Evolutionary conservation across 805 yeast species (phyloP).

Genomic region (Nakazawaea peltata): DNA sequence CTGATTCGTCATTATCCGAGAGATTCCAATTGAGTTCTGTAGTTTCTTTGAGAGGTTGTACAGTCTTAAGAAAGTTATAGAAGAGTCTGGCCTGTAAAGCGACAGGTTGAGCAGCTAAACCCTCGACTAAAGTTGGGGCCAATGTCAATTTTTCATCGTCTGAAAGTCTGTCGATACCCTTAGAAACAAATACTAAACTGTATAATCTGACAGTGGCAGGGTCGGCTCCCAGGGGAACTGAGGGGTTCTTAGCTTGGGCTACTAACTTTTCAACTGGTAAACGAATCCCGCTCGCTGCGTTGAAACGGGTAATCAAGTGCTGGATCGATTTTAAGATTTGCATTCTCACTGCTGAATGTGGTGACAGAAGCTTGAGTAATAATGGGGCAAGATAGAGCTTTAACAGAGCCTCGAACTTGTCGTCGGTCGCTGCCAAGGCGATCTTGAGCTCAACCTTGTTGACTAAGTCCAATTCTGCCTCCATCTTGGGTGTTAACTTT

Average conservation of each 20-base stretch:
- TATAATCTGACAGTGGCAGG: slow-evolving; percentile 48
- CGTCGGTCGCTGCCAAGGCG: slow-evolving; percentile 65
- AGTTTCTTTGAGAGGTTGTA: slow-evolving; percentile 31
- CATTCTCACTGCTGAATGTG: slow-evolving; percentile 54
- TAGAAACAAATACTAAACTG: slow-evolving; percentile 57
- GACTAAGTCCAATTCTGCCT: slow-evolving; percentile 50
- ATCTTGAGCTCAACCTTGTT: slow-evolving; percentile 77
- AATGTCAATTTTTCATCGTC: slow-evolving; percentile 28
- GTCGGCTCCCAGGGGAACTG: slow-evolving; percentile 32
- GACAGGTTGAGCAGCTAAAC: slow-evolving; percentile 31
- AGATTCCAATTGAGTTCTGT: slow-evolving; percentile 6
- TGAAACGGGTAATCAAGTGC: slow-evolving; percentile 59
- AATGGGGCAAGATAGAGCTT: slow-evolving; percentile 67
- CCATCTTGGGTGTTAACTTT: slow-evolving; percentile 11
- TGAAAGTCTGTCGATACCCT: slow-evolving; percentile 52
- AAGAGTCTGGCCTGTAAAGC: slow-evolving; percentile 50
- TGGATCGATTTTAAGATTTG: slow-evolving; percentile 62
- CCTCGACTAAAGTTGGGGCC: slow-evolving; percentile 38
- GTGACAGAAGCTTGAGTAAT: slow-evolving; percentile 69
- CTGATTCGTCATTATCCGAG: slow-evolving; percentile 31
- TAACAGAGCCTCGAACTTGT: slow-evolving; percentile 53
- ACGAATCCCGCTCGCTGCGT: slow-evolving; percentile 42
- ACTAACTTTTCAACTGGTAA: slow-evolving; percentile 60
- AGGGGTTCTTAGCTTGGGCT: slow-evolving; percentile 53
- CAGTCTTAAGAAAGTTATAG: slow-evolving; percentile 46